Evolutionary conservation across 352 stramenopile species (phyloP).

Genomic region (Phytophthora hibernalis): DNA sequence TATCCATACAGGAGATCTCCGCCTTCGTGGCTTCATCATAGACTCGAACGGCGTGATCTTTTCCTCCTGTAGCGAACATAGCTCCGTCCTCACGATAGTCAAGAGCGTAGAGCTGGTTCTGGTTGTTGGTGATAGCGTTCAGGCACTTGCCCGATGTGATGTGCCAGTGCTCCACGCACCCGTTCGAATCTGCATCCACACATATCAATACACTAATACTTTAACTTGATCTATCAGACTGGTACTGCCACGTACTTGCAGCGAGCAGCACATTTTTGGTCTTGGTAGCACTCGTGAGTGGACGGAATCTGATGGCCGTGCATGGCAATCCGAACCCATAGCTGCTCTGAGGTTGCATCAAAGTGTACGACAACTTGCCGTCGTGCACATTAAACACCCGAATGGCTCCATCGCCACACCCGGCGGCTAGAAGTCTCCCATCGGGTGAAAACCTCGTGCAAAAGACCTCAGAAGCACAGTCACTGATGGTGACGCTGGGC

Average conservation of each 20-base stretch:
- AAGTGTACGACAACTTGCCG: constrained; percentile 80
- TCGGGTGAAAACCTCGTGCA: constrained; percentile 88
- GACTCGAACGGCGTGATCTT: constrained; percentile 85
- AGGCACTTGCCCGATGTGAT: constrained; percentile 93
- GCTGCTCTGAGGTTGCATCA: constrained; percentile 68
- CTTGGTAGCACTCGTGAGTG: constrained; percentile 80
- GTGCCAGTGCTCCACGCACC: constrained; percentile 93
- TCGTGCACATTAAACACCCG: constrained; percentile 86
- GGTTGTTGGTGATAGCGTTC: constrained; percentile 87
- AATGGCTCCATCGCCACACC: constrained; percentile 88
- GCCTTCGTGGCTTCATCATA: constrained; percentile 92
- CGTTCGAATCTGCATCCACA: constrained; percentile 77
- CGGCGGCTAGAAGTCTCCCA: constrained; percentile 82
- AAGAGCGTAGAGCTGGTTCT: constrained; percentile 92
- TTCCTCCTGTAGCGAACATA: constrained; percentile 90
- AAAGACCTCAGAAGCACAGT: constrained; percentile 90
- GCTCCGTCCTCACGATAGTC: constrained; percentile 88
- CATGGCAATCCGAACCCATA: constrained; percentile 83
- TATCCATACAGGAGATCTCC: constrained; percentile 73
- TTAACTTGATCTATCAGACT: not conserved
- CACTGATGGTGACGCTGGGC: constrained; percentile 86
- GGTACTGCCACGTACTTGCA: constrained; percentile 64
- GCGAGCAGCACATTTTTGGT: constrained; percentile 92
- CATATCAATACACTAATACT: not conserved
- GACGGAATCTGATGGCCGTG: constrained; percentile 86